Evolutionary conservation across 148 eudicot species (phyloP).

Genomic region (Vaccinium macrocarpon): DNA sequence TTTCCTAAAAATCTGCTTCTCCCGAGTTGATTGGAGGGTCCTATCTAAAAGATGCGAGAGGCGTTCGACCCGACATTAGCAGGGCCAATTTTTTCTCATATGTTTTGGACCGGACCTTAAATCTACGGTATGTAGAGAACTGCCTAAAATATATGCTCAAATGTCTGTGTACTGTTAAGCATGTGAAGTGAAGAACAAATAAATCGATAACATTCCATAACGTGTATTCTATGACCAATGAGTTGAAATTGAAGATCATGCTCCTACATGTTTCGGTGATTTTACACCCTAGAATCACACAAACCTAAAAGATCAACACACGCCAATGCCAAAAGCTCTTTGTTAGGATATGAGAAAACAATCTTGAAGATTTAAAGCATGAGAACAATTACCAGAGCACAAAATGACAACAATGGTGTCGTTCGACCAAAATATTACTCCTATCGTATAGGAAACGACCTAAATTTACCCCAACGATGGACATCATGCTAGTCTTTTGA

Average conservation of each 20-base stretch:
- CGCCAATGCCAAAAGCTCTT: background rate
- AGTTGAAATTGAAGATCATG: background rate
- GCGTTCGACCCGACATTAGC: background rate
- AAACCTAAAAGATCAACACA: background rate
- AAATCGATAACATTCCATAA: background rate
- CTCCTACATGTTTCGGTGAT: background rate
- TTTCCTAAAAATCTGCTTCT: background rate
- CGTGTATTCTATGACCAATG: background rate
- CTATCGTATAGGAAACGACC: background rate
- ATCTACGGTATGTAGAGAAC: background rate
- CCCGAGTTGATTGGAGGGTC: background rate
- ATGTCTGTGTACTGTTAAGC: background rate
- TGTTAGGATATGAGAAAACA: background rate
- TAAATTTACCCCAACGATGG: background rate
- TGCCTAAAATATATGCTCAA: background rate
- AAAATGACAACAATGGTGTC: background rate
- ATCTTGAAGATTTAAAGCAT: background rate
- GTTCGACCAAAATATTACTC: background rate
- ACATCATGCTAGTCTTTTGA: background rate
- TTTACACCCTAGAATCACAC: background rate
- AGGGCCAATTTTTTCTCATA: background rate
- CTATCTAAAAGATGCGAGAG: background rate
- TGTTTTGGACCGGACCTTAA: background rate
- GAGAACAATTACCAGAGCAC: background rate
- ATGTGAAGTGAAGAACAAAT: background rate